phyloP scores from a whole-genome alignment of 257 asterid genomes.

The Solanum peruvianum region DNA sequence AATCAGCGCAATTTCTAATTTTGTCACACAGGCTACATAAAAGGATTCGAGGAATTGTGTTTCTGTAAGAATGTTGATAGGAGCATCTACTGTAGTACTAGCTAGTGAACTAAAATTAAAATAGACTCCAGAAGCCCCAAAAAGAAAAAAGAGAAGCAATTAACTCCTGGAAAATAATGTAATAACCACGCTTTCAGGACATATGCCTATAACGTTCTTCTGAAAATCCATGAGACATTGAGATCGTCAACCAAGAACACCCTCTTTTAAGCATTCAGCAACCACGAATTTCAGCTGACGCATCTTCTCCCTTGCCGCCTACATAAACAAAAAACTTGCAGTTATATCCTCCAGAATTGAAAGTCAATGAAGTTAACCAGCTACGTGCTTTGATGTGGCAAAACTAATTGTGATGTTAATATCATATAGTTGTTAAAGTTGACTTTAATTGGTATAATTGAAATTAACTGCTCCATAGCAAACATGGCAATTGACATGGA shows the following conservation, averaged over 20 bases:
- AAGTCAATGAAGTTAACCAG: neutral
- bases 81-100: neutral
- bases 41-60: neutral
- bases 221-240: neutral
- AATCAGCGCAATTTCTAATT: neutral
- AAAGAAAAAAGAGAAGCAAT: neutral
- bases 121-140: neutral
- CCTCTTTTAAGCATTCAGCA: constrained; percentile 43
- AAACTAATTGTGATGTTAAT: neutral
- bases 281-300: constrained; percentile 53
- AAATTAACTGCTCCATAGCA: neutral
- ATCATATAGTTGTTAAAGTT: neutral
- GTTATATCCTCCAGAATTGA: neutral
- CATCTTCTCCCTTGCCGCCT: constrained; percentile 72
- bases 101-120: neutral
- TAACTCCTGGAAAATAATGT: neutral
- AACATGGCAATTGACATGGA: neutral
- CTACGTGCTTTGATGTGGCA: neutral
- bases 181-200: neutral
- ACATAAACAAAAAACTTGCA: constrained; percentile 18
- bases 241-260: constrained; percentile 24
- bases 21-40: neutral
- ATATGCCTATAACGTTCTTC: neutral
- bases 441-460: neutral
- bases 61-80: neutral